Evolutionary conservation across 2,329 filamentous ascomycete genomes (phyloP), one percentile per base, ranked within the genome.

Genomic region (Penicillium sp.): DNA sequence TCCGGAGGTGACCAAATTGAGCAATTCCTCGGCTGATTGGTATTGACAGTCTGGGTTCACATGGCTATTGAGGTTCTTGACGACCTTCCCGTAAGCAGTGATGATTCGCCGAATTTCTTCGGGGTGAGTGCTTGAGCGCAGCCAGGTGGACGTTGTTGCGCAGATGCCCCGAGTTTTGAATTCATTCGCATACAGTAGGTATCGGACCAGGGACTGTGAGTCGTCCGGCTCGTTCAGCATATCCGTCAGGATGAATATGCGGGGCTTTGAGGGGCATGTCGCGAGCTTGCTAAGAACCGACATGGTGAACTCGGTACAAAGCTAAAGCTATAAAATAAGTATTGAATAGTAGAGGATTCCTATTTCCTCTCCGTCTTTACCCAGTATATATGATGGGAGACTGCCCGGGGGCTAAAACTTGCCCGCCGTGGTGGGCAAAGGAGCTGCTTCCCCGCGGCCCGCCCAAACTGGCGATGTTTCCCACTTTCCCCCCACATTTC

Each of bases 11-110:
- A 47, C 18, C 18, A 52, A 14, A 7, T 37, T 19, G 24, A 36
- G 49, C 14, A 52, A 16, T 3, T 52, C 24, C 11, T 52, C 37
- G 14, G 42, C 33, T 18, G 49, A 34, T 1, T 44, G 49, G 13
- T 52, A 47, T 19, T 29, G 49, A 7, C 37, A 52, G 5, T 31
- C 43, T 8, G 42, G 49, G 14, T 36, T n/a, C 18, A 45, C 49
- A 47, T 52, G 49, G 19, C 26, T 37, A 6, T 52, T 52, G n/a
- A 52, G 33, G 14, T 52, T 52, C 11, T 39, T 34, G 16, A 45
- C 37, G 2, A 52, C 33, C 18, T 47, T 47, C 9, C 31, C 33
- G 24, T 54, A 47, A 14, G 47, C 47, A 45, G 36, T 11, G 31
- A 47, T 46, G 23, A 49, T 31, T 6, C 46, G 31, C 1, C 36